phyloP scores from a whole-genome alignment of 805 yeast species.

The Starmera caribaea region DNA sequence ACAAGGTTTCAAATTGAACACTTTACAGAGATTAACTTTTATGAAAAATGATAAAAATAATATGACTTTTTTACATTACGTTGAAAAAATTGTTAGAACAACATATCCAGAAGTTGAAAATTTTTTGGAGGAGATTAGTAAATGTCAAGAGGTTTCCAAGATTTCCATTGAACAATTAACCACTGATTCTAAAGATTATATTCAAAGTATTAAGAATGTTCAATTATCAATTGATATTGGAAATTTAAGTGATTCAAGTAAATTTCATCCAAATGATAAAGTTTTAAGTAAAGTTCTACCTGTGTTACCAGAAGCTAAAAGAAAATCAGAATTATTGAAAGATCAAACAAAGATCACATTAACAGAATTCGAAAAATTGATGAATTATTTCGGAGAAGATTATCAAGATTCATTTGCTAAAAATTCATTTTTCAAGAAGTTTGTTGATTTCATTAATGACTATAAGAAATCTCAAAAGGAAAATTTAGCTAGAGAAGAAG shows the following conservation, averaged over 20 bases:
- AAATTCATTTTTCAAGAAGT: conserved; percentile 52
- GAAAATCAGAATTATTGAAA: conserved; percentile 38
- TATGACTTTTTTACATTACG: conserved; percentile 64
- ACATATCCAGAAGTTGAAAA: conserved; percentile 56
- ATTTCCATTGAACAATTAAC: conserved; percentile 54
- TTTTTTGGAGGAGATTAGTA: conserved; percentile 51
- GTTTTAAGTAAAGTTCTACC: conserved; percentile 46
- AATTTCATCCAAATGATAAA: conserved; percentile 59
- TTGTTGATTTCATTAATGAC: conserved; percentile 48
- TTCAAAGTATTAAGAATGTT: conserved; percentile 39
- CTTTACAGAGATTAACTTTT: conserved; percentile 60
- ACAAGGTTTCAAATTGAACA: conserved; percentile 58
- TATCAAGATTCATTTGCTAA: conserved; percentile 40
- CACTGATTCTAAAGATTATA: conserved; percentile 47
- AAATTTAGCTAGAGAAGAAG: conserved; percentile 60
- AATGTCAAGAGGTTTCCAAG: conserved; percentile 45
- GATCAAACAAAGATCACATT: conserved; percentile 43
- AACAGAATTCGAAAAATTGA: conserved; percentile 43
- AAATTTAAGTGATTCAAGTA: conserved; percentile 49
- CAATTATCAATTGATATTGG: conserved; percentile 50
- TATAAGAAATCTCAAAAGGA: conserved; percentile 59
- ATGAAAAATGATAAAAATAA: conserved; percentile 60
- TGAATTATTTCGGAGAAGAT: conserved; percentile 69
- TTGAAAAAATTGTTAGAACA: conserved; percentile 55
- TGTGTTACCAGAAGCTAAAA: conserved; percentile 43